Percentiles rank a stretch among this genome's conserved stretches.
Conservation (phyloP, 139 green algal species). For the Coelastrella sp. region DNA sequence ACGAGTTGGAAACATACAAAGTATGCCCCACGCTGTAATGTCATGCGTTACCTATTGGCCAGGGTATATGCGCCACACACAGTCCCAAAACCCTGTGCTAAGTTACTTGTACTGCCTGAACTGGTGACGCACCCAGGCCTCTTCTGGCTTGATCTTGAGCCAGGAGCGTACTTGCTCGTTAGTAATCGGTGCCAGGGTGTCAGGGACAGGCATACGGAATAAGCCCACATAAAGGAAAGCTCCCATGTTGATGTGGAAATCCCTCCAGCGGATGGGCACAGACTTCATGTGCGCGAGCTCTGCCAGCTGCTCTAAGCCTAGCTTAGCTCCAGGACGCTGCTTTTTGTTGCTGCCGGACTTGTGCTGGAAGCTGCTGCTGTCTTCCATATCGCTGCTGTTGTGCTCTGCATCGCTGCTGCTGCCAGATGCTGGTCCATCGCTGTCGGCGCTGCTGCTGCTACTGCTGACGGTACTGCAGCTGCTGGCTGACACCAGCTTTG, state of each 20-base stretch:
- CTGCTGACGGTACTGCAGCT: slow-evolving; percentile 5
- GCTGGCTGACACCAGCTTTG: not conserved
- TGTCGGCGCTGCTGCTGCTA: not conserved
- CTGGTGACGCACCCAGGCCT: slow-evolving; percentile 5
- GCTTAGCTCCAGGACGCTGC: slow-evolving; percentile 16
- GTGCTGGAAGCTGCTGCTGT: not conserved
- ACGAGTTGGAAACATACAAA: too few species aligned
- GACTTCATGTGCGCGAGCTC: slow-evolving; percentile 17
- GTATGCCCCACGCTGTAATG: too few species aligned
- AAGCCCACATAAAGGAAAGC: slow-evolving; percentile 21
- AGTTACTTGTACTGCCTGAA: slow-evolving; percentile 36
- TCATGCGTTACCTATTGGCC: too few species aligned
- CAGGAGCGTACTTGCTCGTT: not conserved
- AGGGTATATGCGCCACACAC: too few species aligned
- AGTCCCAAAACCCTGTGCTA: not conserved
- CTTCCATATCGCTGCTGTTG: not conserved
- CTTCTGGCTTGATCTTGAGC: slow-evolving; percentile 37
- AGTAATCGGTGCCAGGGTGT: not conserved
- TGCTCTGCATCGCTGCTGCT: slow-evolving; percentile 42
- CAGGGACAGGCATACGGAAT: slow-evolving; percentile 16
- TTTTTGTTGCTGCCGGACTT: not conserved
- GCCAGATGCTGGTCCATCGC: not conserved
- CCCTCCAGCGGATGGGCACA: slow-evolving; percentile 12
- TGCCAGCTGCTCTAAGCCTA: not conserved
- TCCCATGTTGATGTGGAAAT: slow-evolving; percentile 45